Percentiles rank a stretch among this genome's conserved stretches.
These are phyloP conservation scores for Dactylellina leptospora DNA, from an alignment of 2,329 filamentous ascomycete genomes.

Conservation along the genomic window DNA sequence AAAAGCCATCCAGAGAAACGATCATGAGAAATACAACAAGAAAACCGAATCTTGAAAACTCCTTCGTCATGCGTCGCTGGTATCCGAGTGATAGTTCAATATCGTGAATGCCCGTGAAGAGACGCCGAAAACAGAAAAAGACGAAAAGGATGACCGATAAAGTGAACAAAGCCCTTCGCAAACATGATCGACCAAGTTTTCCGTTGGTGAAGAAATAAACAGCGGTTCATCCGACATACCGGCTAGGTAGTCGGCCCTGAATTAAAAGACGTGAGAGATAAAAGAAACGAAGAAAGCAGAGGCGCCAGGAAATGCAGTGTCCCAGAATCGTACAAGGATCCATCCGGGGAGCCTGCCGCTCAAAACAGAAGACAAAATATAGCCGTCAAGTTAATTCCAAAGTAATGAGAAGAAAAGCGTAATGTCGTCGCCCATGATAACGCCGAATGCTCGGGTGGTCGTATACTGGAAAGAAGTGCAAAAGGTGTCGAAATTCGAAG, in stretches of 20 bases:
- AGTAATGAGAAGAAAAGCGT: not conserved
- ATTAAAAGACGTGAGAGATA: not conserved
- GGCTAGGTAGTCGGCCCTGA: not conserved
- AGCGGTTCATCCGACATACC: not conserved
- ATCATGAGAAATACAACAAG: not conserved
- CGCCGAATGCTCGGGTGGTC: conserved; percentile 36
- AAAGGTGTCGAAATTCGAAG: not conserved
- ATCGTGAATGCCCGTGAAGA: conserved; percentile 23
- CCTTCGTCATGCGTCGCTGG: conserved; percentile 44
- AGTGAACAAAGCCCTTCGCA: no score
- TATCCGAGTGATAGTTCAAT: conserved; percentile 12
- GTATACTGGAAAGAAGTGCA: conserved; percentile 6
- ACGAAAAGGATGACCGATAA: no score
- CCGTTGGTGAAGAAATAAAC: no score
- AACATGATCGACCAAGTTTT: no score
- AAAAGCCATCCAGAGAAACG: not conserved
- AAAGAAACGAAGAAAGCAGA: conserved; percentile 8
- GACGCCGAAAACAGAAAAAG: conserved; percentile 19
- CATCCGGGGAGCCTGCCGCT: conserved; percentile 25
- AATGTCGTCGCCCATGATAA: conserved; percentile 25
- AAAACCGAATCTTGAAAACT: conserved; percentile 24
- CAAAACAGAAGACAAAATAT: not conserved
- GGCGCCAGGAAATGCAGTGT: conserved; percentile 45
- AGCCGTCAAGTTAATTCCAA: not conserved
- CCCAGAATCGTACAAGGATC: conserved; percentile 30